A percentile compares a stretch with the other conserved stretches of the same genome.
These are phyloP conservation scores for Lunularia cruciata DNA, from an alignment of 225 moss, liverwort and hornwort species.

Conservation along the genomic window DNA sequence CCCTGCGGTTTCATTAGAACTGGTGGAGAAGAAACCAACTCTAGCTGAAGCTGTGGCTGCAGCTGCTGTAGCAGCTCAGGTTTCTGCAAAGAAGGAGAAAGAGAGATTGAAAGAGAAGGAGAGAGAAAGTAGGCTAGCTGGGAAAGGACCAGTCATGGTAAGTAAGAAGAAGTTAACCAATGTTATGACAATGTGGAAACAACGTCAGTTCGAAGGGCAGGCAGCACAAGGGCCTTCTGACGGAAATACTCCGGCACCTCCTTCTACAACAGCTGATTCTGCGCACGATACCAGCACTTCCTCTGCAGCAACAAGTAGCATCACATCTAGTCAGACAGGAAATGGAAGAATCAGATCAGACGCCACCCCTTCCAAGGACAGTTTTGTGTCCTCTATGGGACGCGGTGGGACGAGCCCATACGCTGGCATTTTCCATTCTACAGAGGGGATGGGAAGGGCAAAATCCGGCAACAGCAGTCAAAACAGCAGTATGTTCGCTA, in stretches of 20 bases:
- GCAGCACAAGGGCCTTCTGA: slow-evolving; percentile 44
- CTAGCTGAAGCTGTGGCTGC: slow-evolving; percentile 97
- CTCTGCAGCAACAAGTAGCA: slow-evolving; percentile 34
- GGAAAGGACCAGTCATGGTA: slow-evolving; percentile 76
- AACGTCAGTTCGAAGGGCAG: slow-evolving; percentile 80
- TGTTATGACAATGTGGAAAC: slow-evolving; percentile 97
- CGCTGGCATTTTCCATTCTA: slow-evolving; percentile 68
- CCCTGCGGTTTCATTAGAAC: slow-evolving; percentile 66
- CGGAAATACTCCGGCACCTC: slow-evolving; percentile 28
- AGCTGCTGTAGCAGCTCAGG: slow-evolving; percentile 89
- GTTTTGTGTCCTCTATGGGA: slow-evolving; percentile 50
- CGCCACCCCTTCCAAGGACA: slow-evolving; percentile 53
- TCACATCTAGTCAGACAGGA: slow-evolving; percentile 38
- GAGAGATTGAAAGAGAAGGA: slow-evolving; percentile 96
- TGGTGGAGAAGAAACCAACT: slow-evolving; percentile 71
- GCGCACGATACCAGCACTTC: slow-evolving; percentile 43
- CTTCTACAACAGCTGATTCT: slow-evolving; percentile 44
- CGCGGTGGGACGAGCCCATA: slow-evolving; percentile 73
- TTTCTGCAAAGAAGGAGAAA: slow-evolving; percentile 78
- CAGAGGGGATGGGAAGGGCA: slow-evolving; percentile 72
- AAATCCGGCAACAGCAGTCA: slow-evolving; percentile 42
- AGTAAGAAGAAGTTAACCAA: slow-evolving; percentile 95
- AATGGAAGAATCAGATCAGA: slow-evolving; percentile 46
- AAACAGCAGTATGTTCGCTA: slow-evolving; percentile 16
- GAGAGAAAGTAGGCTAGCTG: slow-evolving; percentile 70